Base-by-base conservation (phyloP, 352 stramenopile genomes). In the Poterioochromonas sp. region DNA sequence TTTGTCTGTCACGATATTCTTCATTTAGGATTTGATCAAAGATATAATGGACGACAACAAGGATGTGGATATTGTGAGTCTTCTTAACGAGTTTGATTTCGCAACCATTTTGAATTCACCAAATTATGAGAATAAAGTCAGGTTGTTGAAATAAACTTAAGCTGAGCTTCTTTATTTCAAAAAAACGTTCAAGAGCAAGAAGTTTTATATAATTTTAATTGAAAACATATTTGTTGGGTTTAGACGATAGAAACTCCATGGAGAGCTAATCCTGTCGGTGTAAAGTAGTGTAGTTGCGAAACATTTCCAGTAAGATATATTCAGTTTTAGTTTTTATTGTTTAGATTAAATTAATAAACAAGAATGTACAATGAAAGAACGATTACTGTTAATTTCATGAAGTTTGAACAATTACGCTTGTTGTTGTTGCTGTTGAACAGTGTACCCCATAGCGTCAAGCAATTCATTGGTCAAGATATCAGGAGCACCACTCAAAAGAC, bases 371-470 rank as follows among this genome's bases (percentile, higher is more conserved):
- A 53, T 53, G 44, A 53, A 53, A 53, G 44, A 53, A 53, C 44
- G 44, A 53, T 53, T 53, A 53, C 20, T 53, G 44, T 53, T 53
- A 20, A 53, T 53, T 20, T 53, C 44, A 8, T 53, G 20, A 53
- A 53, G 44, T 53, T 53, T 53, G 44, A 53, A 53, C 44, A 20
- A 53, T 53, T 53, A 53, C 44, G 44, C 44, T 53, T 53, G 44
- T 53, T 53, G 44, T 53, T 53, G 44, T 53, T 53, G 44, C 44
- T 53, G 44, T 53, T 53, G 44, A 53, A 53, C 44, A 53, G 44
- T 53, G 20, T 53, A 53, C 8, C 44, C 44, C 44, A 53, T 53
- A 53, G 44, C 44, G 20, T 53, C 44, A 53, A 53, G 44, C 20
- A 53, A 20, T 53, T 53, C 44, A 53, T 53, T 53, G 44, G 44